Evolutionary conservation across 192 early-diverging fungal genomes (phyloP).

Genomic region (Tieghemiomyces parasiticus): DNA sequence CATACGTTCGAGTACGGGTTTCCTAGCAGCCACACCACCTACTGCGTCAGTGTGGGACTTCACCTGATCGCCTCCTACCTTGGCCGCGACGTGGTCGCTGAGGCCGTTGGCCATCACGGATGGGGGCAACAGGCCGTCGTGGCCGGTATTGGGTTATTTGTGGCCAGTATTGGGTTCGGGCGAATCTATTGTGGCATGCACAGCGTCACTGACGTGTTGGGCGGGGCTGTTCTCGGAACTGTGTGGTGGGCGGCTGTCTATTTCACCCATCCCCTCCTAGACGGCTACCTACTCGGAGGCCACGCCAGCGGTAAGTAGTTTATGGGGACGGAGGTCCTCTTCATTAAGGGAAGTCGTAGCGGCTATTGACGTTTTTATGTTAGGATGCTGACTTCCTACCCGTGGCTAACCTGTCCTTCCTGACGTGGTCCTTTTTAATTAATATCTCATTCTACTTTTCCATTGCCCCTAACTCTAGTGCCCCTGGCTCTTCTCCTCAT

Average conservation of each 20-base stretch:
- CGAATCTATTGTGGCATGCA: slow-evolving; percentile 85
- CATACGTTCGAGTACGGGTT: slow-evolving; percentile 79
- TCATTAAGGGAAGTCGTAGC: too few species aligned
- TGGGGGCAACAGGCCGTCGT: slow-evolving; percentile 19
- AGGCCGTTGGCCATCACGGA: slow-evolving; percentile 3
- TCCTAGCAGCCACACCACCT: slow-evolving; percentile 79
- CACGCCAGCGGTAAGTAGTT: too few species aligned
- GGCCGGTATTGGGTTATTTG: slow-evolving; percentile 32
- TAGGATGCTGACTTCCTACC: too few species aligned
- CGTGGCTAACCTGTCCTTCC: too few species aligned
- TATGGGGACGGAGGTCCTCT: too few species aligned
- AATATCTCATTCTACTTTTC: too few species aligned
- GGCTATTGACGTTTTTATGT: too few species aligned
- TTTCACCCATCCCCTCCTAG: slow-evolving; percentile 17
- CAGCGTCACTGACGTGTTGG: slow-evolving; percentile 57
- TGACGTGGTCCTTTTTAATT: too few species aligned
- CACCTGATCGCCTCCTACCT: slow-evolving; percentile 16
- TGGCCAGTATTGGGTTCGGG: slow-evolving; percentile 46
- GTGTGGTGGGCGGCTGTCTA: slow-evolving; percentile 18
- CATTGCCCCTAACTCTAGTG: too few species aligned
- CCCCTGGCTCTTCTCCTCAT: slow-evolving; percentile 16
- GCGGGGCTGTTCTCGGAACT: slow-evolving; percentile 50
- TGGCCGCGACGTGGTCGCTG: slow-evolving; percentile 22
- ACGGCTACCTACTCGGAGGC: slow-evolving; percentile 13
- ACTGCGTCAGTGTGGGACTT: slow-evolving; percentile 60